Conservation (phyloP, 2,329 filamentous ascomycete genomes). For the Eutypa lata region DNA sequence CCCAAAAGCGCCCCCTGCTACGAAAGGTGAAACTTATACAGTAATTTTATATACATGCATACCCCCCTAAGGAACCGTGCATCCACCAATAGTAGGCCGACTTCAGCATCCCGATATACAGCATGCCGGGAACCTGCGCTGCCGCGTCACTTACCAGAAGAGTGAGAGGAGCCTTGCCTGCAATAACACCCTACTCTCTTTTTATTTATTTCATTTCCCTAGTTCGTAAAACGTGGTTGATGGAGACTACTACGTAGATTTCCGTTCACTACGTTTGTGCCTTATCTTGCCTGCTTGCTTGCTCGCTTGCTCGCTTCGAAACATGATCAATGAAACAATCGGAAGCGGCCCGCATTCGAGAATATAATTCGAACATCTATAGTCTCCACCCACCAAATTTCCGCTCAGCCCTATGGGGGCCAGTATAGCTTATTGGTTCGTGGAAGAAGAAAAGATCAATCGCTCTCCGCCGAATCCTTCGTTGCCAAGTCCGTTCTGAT, state of each 20-base stretch:
- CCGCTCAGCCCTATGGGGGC: conserved; percentile 1
- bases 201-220: no score
- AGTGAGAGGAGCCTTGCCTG: no score
- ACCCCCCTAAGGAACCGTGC: not conserved
- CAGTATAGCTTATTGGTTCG: not conserved
- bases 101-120: not conserved
- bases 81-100: not conserved
- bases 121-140: not conserved
- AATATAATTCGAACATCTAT: not conserved
- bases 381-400: not conserved
- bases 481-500: not conserved
- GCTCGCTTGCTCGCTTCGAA: no score
- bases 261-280: no score
- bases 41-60: not conserved
- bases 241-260: no score
- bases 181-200: no score
- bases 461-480: not conserved
- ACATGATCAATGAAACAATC: not conserved
- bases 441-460: not conserved
- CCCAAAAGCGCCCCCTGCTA: not conserved
- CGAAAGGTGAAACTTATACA: not conserved
- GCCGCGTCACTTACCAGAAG: no score
- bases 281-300: no score
- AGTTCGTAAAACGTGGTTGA: no score
- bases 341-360: not conserved